Evolutionary conservation across 2,329 filamentous ascomycete genomes (phyloP).

Genomic region (Aureobasidium sp.): DNA sequence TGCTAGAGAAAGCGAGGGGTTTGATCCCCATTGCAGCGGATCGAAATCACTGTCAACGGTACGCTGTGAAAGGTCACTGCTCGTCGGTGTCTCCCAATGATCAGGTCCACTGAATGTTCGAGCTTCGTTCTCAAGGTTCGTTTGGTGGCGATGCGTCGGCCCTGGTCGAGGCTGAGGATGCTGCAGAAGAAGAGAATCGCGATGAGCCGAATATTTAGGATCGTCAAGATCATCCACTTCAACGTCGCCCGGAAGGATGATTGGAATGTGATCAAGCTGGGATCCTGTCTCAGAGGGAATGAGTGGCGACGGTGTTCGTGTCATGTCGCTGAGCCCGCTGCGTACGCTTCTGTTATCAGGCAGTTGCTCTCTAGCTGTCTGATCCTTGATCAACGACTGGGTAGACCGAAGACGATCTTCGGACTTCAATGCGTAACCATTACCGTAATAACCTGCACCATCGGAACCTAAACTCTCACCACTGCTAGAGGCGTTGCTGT

Average conservation of each 20-base stretch:
- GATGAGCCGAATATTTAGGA: conserved; percentile 74
- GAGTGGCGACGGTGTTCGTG: conserved; percentile 44
- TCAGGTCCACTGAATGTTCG: conserved; percentile 52
- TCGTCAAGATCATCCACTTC: neutral
- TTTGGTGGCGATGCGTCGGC: conserved; percentile 66
- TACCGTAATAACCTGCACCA: conserved; percentile 39
- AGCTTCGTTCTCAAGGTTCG: conserved; percentile 65
- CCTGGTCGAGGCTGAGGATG: conserved; percentile 72
- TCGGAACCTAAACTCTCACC: conserved; percentile 7
- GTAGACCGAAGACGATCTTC: conserved; percentile 47
- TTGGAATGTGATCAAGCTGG: neutral
- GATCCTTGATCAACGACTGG: conserved; percentile 25
- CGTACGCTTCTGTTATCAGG: conserved; percentile 27
- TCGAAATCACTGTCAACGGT: conserved; percentile 32
- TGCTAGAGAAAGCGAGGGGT: conserved; percentile 32
- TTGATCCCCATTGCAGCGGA: conserved; percentile 43
- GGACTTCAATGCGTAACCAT: conserved; percentile 48
- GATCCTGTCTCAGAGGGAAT: conserved; percentile 45
- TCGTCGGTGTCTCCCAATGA: conserved; percentile 22
- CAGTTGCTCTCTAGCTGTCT: conserved; percentile 17
- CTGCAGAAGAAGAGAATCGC: conserved; percentile 71
- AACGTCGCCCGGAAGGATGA: neutral
- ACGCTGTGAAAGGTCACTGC: conserved; percentile 30
- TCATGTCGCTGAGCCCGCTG: conserved; percentile 27
- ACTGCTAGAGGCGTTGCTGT: conserved; percentile 56